Conservation (phyloP, 768 basidiomycete species). For the Rhizopogon vulgaris region DNA sequence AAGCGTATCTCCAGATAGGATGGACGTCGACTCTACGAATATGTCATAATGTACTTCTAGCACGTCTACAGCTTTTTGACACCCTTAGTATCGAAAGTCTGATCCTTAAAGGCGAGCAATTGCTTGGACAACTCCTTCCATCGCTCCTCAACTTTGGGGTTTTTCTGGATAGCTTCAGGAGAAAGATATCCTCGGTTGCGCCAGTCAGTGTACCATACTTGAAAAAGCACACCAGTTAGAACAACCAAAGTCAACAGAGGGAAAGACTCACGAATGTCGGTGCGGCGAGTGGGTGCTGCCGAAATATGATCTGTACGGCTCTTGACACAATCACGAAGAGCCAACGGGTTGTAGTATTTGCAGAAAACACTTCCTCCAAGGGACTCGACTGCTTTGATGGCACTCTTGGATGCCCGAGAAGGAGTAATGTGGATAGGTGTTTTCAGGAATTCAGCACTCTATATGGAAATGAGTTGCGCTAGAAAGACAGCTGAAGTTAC, state of each 20-base stretch:
- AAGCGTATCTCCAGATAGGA: conserved; percentile 53
- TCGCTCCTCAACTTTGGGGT: conserved; percentile 64
- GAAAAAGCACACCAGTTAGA: neutral
- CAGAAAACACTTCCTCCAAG: conserved; percentile 81
- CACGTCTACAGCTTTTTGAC: conserved; percentile 15
- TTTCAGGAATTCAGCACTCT: conserved; percentile 66
- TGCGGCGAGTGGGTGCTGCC: conserved; percentile 80
- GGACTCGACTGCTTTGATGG: conserved; percentile 78
- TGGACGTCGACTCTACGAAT: conserved; percentile 32
- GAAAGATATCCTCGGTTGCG: conserved; percentile 74
- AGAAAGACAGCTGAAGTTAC: neutral
- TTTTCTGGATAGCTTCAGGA: conserved; percentile 44
- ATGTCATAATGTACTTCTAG: conserved; percentile 9
- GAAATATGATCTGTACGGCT: conserved; percentile 61
- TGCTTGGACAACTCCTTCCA: conserved; percentile 63
- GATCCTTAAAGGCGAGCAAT: conserved; percentile 45
- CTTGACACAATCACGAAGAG: conserved; percentile 73
- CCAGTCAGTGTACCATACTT: conserved; percentile 77
- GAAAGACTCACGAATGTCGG: conserved; percentile 67
- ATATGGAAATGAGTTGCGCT: neutral
- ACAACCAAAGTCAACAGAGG: neutral
- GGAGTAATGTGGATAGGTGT: conserved; percentile 73
- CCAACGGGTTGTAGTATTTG: conserved; percentile 86
- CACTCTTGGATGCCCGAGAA: conserved; percentile 80
- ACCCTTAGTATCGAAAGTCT: conserved; percentile 25